A percentile compares a stretch with the other conserved stretches of the same genome.
Conservation (phyloP, 495 filamentous ascomycete genomes). For the Penicillium waksmanii region DNA sequence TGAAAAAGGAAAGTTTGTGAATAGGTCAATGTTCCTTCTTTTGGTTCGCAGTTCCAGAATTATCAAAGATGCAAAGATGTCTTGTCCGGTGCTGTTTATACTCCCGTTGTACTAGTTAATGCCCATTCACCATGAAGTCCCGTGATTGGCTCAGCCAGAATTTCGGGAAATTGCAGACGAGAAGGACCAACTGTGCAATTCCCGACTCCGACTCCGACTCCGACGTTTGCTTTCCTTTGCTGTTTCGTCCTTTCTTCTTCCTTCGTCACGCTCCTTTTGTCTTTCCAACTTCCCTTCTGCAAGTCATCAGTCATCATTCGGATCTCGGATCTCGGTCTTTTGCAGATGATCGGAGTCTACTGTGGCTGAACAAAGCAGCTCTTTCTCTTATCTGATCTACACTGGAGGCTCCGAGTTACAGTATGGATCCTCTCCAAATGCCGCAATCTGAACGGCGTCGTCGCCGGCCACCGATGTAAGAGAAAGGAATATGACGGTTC, state of each 20-base stretch:
- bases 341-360: too few species aligned
- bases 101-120: too few species aligned
- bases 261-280: neutral
- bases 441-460: slow-evolving; percentile 45
- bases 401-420: too few species aligned
- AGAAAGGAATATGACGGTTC: neutral
- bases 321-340: neutral
- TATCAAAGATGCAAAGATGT: too few species aligned
- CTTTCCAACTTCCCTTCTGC: neutral
- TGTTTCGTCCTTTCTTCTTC: neutral
- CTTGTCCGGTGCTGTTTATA: too few species aligned
- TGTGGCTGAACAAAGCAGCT: too few species aligned
- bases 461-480: slow-evolving; percentile 52
- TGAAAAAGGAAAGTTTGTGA: too few species aligned
- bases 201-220: slow-evolving; percentile 5
- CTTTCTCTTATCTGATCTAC: neutral
- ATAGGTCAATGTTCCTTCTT: too few species aligned
- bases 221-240: neutral
- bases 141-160: neutral
- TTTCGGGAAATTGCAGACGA: slow-evolving; percentile 33
- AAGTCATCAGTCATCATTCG: neutral
- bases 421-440: slow-evolving; percentile 20
- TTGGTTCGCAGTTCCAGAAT: too few species aligned
- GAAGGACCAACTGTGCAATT: slow-evolving; percentile 33
- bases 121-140: neutral